Evolutionary conservation across 768 basidiomycete species (phyloP).

Genomic region (Auricularia cornea): DNA sequence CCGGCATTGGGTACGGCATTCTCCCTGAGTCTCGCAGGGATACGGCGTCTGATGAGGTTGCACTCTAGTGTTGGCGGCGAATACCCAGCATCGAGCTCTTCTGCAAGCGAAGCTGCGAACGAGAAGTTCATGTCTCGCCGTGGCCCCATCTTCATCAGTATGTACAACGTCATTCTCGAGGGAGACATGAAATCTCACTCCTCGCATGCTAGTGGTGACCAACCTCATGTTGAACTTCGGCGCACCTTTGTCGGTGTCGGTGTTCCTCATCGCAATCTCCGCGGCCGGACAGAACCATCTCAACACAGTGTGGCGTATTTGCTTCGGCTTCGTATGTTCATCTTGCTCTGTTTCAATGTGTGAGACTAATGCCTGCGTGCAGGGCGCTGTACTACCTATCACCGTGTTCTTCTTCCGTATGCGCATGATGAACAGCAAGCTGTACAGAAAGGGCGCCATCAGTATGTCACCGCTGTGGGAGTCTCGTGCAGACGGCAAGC

Average conservation of each 20-base stretch:
- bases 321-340: conserved; percentile 40
- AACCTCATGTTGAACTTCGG: conserved; percentile 64
- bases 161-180: not conserved
- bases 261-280: conserved; percentile 61
- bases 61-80: conserved; percentile 76
- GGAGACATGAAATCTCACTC: too few relatives aligned
- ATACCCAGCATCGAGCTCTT: conserved; percentile 65
- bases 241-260: conserved; percentile 54
- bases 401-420: conserved; percentile 66
- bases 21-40: conserved; percentile 1
- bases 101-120: conserved; percentile 68
- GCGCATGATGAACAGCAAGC: conserved; percentile 58
- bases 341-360: too few relatives aligned
- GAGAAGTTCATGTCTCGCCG: conserved; percentile 52
- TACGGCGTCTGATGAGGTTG: too few relatives aligned
- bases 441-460: conserved; percentile 59
- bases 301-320: conserved; percentile 57
- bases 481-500: too few relatives aligned
- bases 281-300: conserved; percentile 56
- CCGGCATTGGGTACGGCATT: conserved; percentile 41
- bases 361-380: too few relatives aligned
- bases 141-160: conserved; percentile 32
- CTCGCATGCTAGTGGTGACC: conserved; percentile 56
- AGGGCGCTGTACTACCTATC: conserved; percentile 50
- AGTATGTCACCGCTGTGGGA: conserved; percentile 34